Conservation (phyloP, 331 rosid species). For the Quercus phellos region DNA sequence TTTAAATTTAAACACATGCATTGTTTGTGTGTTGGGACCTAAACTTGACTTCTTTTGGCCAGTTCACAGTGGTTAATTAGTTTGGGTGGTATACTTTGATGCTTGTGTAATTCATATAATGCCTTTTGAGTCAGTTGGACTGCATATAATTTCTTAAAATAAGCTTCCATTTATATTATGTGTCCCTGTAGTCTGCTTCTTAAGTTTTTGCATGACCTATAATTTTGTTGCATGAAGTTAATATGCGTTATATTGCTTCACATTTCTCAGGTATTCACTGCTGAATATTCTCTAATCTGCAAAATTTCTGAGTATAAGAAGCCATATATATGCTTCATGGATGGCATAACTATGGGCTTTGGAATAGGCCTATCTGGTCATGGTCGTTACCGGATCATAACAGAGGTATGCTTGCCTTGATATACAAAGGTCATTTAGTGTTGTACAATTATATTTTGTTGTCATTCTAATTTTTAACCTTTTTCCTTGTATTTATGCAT, state of each 20-base stretch:
- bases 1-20: background rate
- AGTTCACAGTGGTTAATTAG: background rate
- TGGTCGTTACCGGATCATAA: constrained; percentile 82
- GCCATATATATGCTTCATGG: constrained; percentile 90
- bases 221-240: constrained; percentile 9
- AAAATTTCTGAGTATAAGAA: constrained; percentile 81
- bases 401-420: constrained; percentile 59
- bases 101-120: constrained; percentile 12
- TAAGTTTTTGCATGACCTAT: constrained; percentile 15
- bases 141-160: constrained; percentile 4
- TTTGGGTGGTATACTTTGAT: constrained; percentile 10
- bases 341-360: constrained; percentile 96
- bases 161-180: constrained; percentile 8
- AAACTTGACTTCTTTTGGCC: background rate
- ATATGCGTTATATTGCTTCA: constrained; percentile 12
- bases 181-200: constrained; percentile 4
- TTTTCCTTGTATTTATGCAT: constrained; percentile 3
- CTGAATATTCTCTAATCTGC: constrained; percentile 93
- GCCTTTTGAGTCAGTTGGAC: background rate
- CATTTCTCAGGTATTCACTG: constrained; percentile 68
- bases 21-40: constrained; percentile 1
- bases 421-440: background rate
- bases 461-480: constrained; percentile 21
- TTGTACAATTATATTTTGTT: background rate
- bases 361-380: constrained; percentile 97